Evolutionary conservation across 2,329 filamentous ascomycete genomes (phyloP).

Genomic region (Leptographium flavum): DNA sequence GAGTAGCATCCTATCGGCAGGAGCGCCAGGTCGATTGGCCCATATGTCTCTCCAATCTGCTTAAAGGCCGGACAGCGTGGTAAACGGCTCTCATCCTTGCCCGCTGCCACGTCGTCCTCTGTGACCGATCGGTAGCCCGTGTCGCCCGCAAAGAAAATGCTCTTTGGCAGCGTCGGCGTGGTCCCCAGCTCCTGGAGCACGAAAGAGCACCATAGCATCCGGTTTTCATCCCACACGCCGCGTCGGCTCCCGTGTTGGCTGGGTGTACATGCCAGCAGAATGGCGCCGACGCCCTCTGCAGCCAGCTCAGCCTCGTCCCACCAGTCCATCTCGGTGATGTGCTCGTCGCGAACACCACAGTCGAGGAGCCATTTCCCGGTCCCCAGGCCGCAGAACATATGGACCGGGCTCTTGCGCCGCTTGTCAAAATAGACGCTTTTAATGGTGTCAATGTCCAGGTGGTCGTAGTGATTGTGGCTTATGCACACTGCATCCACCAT

Average conservation of each 20-base stretch:
- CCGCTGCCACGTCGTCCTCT: not conserved
- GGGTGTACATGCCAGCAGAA: constrained; percentile 50
- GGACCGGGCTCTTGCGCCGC: constrained; percentile 16
- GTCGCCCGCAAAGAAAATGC: constrained; percentile 49
- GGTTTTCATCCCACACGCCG: constrained; percentile 39
- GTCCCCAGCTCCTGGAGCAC: constrained; percentile 24
- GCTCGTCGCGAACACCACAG: constrained; percentile 31
- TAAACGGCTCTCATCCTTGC: constrained; percentile 10
- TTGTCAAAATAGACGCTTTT: constrained; percentile 23
- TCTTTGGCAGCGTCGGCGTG: constrained; percentile 26
- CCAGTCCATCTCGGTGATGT: constrained; percentile 61
- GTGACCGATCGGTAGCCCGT: constrained; percentile 41
- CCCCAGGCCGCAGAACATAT: constrained; percentile 55
- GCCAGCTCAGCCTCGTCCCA: constrained; percentile 42
- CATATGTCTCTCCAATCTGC: constrained; percentile 64
- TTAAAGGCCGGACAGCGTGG: constrained; percentile 73
- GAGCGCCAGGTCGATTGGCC: constrained; percentile 78
- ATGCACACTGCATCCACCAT: constrained; percentile 36
- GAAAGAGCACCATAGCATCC: constrained; percentile 57
- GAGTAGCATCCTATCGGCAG: constrained; percentile 87
- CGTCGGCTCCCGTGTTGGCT: constrained; percentile 54
- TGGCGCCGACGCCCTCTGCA: constrained; percentile 16
- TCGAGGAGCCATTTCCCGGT: constrained; percentile 52
- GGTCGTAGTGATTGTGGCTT: constrained; percentile 43
- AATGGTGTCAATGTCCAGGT: constrained; percentile 32